phyloP scores from a whole-genome alignment of 2,329 filamentous ascomycete genomes.

The Microdochium bolleyi region DNA sequence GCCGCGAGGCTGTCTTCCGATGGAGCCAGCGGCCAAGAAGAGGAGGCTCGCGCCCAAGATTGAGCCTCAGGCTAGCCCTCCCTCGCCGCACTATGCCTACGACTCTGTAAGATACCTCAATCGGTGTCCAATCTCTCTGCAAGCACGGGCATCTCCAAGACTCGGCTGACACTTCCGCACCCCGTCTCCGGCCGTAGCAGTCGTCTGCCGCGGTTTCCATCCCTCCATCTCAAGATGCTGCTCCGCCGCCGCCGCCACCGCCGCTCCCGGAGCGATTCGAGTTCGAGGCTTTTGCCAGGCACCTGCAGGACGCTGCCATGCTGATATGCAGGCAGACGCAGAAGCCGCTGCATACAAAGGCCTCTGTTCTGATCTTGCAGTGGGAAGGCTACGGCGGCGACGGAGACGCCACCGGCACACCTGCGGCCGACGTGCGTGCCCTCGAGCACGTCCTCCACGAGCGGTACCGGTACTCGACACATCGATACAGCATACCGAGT shows the following conservation, averaged over 20 bases:
- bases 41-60: conserved; percentile 27
- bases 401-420: conserved; percentile 44
- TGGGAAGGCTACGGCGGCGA: too few species aligned
- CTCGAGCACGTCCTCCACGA: conserved; percentile 52
- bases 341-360: conserved; percentile 46
- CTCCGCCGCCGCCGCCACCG: conserved; percentile 16
- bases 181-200: background rate
- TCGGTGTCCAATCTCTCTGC: background rate
- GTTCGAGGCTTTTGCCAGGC: conserved; percentile 59
- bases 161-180: background rate
- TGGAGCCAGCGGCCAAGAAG: conserved; percentile 30
- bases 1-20: conserved; percentile 9
- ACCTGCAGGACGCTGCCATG: conserved; percentile 62
- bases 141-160: too few species aligned
- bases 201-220: background rate
- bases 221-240: background rate
- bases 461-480: conserved; percentile 52
- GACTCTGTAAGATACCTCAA: conserved; percentile 15
- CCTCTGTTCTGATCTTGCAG: conserved; percentile 52
- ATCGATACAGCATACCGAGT: conserved; percentile 53
- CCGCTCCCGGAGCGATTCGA: conserved; percentile 43
- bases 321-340: conserved; percentile 57
- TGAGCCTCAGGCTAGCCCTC: conserved; percentile 20
- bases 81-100: conserved; percentile 16
- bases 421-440: conserved; percentile 35